Evolutionary conservation across 192 early-diverging fungal species (phyloP), one percentile per base, ranked within the genome.

Genomic region (Backusella westeae): DNA sequence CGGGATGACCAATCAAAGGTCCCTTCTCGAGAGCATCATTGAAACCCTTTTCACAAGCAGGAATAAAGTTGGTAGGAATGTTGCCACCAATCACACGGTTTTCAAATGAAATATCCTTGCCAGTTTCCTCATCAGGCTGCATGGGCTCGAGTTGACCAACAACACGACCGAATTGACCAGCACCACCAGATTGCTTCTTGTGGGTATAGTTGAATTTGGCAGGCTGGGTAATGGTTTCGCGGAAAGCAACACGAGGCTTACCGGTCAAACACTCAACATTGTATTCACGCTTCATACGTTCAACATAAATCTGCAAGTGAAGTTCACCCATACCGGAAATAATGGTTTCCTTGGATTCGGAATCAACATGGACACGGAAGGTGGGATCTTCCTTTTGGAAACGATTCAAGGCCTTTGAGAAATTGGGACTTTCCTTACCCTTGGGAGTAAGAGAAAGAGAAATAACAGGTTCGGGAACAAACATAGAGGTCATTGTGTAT

Each of bases 201-300:
- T 99, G 98, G 0, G 96, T 98, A 88, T 97, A 99, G 82, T 94
- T 91, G 84, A 99, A 98, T 72, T 88, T 85, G 67, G 92, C 86
- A 65, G 87, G 83, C 39, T 81, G 76, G 6, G 89, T 90, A 75
- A 96, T 91, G 23, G 98, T 95, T 82, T 99, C 98, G 71, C 98
- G 91, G 94, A 96, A 99, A 23, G 98, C 96, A 41, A 99, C 98
- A 81, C 93, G 96, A 26, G 98, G 98, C 80, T 99, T 99, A 39
- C 98, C 98, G 32, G 95, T 97, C 23, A 91, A 86, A 78, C 96
- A 98, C 73, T 99, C 98, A 34, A 95, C 92, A 77, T 91, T 93
- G 87, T 98, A 99, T 85, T 99, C 98, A 81, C 98, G 92, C 71
- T 93, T 93, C 96, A 99, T 97, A 73, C 98, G 94, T 85, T 99